A percentile compares a stretch with the other conserved stretches of the same genome.
These are phyloP conservation scores for Oryza glaberrima DNA, from an alignment of 176 grass and related monocot genomes.

Conservation along the genomic window DNA sequence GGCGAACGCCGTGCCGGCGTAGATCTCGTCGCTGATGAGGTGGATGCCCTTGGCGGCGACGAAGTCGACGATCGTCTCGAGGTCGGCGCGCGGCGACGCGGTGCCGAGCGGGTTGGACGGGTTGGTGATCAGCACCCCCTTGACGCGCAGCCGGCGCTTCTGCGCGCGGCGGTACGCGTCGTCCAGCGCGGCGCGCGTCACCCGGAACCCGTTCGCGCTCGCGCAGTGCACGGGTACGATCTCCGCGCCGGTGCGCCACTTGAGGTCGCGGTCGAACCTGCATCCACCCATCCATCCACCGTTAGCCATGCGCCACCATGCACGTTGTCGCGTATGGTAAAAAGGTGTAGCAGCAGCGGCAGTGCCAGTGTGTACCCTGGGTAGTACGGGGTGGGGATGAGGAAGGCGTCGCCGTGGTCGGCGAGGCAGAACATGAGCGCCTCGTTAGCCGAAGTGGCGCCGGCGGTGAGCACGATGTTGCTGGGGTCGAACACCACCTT, in stretches of 20 bases:
- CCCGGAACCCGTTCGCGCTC: slow-evolving; percentile 63
- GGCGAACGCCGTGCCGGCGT: slow-evolving; percentile 74
- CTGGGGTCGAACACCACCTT: slow-evolving; percentile 69
- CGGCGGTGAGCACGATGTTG: slow-evolving; percentile 87
- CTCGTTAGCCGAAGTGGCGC: slow-evolving; percentile 93
- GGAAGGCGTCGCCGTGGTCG: slow-evolving; percentile 83
- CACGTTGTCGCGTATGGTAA: slow-evolving; percentile 19
- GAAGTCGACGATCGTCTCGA: slow-evolving; percentile 67
- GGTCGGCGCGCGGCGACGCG: slow-evolving; percentile 49
- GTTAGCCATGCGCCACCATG: too few species aligned
- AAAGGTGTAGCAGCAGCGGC: too few species aligned
- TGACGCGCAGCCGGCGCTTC: slow-evolving; percentile 64
- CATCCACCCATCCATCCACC: not conserved
- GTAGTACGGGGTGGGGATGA: slow-evolving; percentile 94
- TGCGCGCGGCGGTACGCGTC: slow-evolving; percentile 66
- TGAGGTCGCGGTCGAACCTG: slow-evolving; percentile 97
- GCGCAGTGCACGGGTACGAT: slow-evolving; percentile 87
- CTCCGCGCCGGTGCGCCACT: slow-evolving; percentile 93
- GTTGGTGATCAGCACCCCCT: slow-evolving; percentile 91
- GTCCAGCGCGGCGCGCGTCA: slow-evolving; percentile 72
- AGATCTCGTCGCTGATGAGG: slow-evolving; percentile 96
- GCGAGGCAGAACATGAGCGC: slow-evolving; percentile 87
- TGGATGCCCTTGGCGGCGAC: slow-evolving; percentile 70
- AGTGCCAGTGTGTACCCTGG: slow-evolving; percentile 56
- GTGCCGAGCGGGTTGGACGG: slow-evolving; percentile 95